Evolutionary conservation across 1,139 yeast genomes (phyloP), one percentile per base, ranked within the genome.

Genomic region (Geotrichum klebahnii): DNA sequence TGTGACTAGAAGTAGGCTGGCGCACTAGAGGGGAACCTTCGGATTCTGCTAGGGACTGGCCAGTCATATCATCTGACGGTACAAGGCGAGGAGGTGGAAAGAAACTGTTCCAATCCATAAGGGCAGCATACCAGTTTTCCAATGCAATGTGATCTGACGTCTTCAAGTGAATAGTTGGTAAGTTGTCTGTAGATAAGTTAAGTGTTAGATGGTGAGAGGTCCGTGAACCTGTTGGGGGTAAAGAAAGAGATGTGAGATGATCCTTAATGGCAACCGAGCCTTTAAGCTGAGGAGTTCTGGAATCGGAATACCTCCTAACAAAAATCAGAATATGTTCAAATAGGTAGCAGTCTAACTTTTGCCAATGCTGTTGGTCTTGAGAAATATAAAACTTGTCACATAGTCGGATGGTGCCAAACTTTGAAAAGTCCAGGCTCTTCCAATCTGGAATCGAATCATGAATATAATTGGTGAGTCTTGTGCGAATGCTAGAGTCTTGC

Each of bases 311-410:
- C 14, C 50, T 53, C 16, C 56, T 54, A 12, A 56, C 47, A 14
- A 59, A 48, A 19, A 60, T 41, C 10, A 60, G 51, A 33, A 56
- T 53, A 12, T 45, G 46, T 10, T 57, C 60, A 50, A 57, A 60
- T 40, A 60, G 32, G 35, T 57, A 60, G 45, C 63, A 60, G 17
- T 56, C 56, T 31, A 55, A 52, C 22, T 52, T 45, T 37, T 58
- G 58, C 62, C 62, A 58, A 5, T 55, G 35, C 16, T 44, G 29
- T 39, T 48, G 41, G 45, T 59, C 58, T 14, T 54, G 44, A 2
- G 61, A 57, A 19, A 60, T 53, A 24, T 44, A 43, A 28, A 60
- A 57, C 17, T 40, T 37, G 34, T 58, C 61, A 29, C 53, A 52
- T 14, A 57, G 44, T 24, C 63, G 44, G 20, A 60, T 48, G 8